A percentile compares a stretch with the other conserved stretches of the same genome.
These are phyloP conservation scores for Barnettozyma pratensis DNA, from an alignment of 805 yeast genomes.

Conservation along the genomic window DNA sequence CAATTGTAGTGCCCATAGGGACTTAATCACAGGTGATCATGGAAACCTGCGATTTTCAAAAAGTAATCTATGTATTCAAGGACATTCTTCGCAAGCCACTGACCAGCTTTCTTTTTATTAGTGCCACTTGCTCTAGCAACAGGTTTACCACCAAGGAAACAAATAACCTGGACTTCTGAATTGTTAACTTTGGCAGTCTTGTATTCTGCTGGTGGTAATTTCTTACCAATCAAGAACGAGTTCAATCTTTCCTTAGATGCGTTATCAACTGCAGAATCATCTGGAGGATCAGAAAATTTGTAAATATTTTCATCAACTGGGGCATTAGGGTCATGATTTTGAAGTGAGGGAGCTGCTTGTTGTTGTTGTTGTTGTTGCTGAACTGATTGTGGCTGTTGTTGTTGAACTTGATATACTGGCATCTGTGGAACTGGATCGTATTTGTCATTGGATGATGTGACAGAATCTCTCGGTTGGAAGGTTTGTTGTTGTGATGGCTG, in stretches of 20 bases:
- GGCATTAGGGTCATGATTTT: not conserved
- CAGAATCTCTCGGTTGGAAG: not conserved
- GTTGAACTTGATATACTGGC: not conserved
- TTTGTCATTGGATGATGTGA: not conserved
- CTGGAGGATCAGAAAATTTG: not conserved
- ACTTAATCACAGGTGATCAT: not conserved
- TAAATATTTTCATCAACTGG: conserved; percentile 1
- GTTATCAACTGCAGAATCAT: conserved; percentile 8
- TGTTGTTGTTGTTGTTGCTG: not conserved
- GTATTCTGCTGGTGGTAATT: conserved; percentile 15
- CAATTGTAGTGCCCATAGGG: no score
- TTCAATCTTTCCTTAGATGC: conserved; percentile 15
- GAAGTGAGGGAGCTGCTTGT: not conserved
- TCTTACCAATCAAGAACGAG: conserved; percentile 5
- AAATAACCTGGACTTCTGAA: conserved; percentile 17
- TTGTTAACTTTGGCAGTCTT: conserved; percentile 14
- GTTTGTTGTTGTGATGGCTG: not conserved
- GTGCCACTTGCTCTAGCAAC: conserved; percentile 14
- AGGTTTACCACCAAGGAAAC: conserved; percentile 10
- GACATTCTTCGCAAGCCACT: conserved; percentile 16
- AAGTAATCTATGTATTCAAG: conserved; percentile 11
- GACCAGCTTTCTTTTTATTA: conserved; percentile 21
- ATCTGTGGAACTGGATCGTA: not conserved
- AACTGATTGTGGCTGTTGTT: not conserved
- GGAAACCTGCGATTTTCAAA: not conserved